These are phyloP conservation scores for Penstemon davidsonii DNA, from an alignment of 257 asterid genomes.

Conservation along the genomic window DNA sequence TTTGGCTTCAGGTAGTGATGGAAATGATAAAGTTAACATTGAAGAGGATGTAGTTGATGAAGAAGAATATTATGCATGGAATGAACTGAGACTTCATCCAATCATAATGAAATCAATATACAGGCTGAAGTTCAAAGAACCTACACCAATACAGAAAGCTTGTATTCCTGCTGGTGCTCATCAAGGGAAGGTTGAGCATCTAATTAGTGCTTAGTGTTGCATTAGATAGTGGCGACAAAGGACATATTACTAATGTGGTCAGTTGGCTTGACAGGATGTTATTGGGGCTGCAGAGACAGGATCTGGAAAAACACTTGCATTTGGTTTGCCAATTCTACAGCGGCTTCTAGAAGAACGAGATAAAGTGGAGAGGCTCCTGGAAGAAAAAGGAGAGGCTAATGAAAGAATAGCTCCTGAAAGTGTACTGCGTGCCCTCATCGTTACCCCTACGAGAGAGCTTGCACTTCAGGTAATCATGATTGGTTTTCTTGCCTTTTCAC, in stretches of 20 bases:
- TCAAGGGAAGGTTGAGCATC: slow-evolving; percentile 83
- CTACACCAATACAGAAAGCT: slow-evolving; percentile 88
- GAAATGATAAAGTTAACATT: slow-evolving; percentile 35
- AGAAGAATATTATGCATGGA: slow-evolving; percentile 80
- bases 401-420: slow-evolving; percentile 57
- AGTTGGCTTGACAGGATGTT: slow-evolving; percentile 70
- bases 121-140: slow-evolving; percentile 81
- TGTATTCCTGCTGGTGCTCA: slow-evolving; percentile 98
- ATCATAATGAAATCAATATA: slow-evolving; percentile 76
- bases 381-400: slow-evolving; percentile 54
- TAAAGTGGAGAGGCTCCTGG: slow-evolving; percentile 56
- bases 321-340: slow-evolving; percentile 94
- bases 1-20: slow-evolving; percentile 38
- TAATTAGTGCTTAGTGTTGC: slow-evolving; percentile 19
- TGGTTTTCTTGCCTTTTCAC: slow-evolving; percentile 18
- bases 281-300: slow-evolving; percentile 99
- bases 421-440: slow-evolving; percentile 78
- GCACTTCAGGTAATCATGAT: slow-evolving; percentile 76
- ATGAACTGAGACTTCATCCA: slow-evolving; percentile 89
- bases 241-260: slow-evolving; percentile 30
- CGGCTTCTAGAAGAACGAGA: slow-evolving; percentile 90
- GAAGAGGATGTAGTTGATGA: slow-evolving; percentile 67
- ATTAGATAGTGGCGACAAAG: slow-evolving; percentile 20
- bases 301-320: slow-evolving; percentile 97
- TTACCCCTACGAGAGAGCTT: slow-evolving; percentile 98